Conservation (phyloP, 2,329 filamentous ascomycete species). For the Pyricularia pennisetigena region DNA sequence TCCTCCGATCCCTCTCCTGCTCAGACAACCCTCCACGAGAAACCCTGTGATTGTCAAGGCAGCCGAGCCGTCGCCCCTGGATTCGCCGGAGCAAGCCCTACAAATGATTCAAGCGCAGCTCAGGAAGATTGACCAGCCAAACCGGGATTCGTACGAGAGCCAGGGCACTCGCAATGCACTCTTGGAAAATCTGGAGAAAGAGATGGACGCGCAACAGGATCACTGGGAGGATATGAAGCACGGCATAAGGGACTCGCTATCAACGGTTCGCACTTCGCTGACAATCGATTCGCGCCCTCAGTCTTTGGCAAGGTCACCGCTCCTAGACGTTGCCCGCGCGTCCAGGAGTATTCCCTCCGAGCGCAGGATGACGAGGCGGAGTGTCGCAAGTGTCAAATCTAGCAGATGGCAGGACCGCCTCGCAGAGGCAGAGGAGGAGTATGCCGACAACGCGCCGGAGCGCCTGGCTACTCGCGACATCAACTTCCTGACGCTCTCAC, state of each 20-base stretch:
- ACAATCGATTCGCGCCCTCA: slow-evolving; percentile 22
- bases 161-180: slow-evolving; percentile 35
- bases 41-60: slow-evolving; percentile 33
- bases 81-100: slow-evolving; percentile 39
- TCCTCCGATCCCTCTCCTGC: slow-evolving; percentile 44
- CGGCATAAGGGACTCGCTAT: slow-evolving; percentile 40
- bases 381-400: not conserved
- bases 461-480: slow-evolving; percentile 25
- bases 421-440: slow-evolving; percentile 34
- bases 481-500: slow-evolving; percentile 28
- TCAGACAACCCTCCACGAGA: slow-evolving; percentile 31
- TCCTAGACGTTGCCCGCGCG: not conserved
- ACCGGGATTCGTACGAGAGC: slow-evolving; percentile 17
- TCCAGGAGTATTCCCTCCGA: slow-evolving; percentile 17
- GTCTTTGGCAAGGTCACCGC: slow-evolving; percentile 11
- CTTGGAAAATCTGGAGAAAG: slow-evolving; percentile 48
- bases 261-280: slow-evolving; percentile 28
- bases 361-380: slow-evolving; percentile 24
- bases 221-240: slow-evolving; percentile 50
- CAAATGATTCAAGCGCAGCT: slow-evolving; percentile 42
- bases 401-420: slow-evolving; percentile 31
- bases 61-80: slow-evolving; percentile 40
- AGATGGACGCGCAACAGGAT: slow-evolving; percentile 50
- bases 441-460: slow-evolving; percentile 28
- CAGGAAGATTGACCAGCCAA: slow-evolving; percentile 33